These are phyloP conservation scores for Salisapilia sapeloensis DNA, from an alignment of 352 stramenopile species.

Conservation along the genomic window DNA sequence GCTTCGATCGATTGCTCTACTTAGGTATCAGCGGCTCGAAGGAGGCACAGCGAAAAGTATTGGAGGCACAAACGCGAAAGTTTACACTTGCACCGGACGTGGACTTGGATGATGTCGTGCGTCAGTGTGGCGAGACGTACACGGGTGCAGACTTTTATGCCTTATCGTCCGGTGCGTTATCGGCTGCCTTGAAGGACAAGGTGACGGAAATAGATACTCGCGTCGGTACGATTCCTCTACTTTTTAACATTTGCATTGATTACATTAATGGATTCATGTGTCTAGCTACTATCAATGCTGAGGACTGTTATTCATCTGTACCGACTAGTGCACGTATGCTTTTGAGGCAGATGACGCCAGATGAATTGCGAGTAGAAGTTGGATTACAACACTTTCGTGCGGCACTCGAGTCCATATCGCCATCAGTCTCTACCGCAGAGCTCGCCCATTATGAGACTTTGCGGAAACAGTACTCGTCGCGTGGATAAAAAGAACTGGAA, in stretches of 20 bases:
- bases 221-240: constrained; percentile 20
- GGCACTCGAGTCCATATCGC: constrained; percentile 39
- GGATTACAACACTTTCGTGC: constrained; percentile 30
- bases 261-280: not conserved
- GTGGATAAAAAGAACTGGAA: no score
- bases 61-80: constrained; percentile 70
- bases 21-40: constrained; percentile 67
- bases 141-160: constrained; percentile 77
- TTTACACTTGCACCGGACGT: constrained; percentile 44
- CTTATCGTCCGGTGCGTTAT: constrained; percentile 55
- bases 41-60: constrained; percentile 57
- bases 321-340: constrained; percentile 51
- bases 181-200: constrained; percentile 60
- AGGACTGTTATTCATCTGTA: constrained; percentile 67
- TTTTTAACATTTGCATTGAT: constrained; percentile 3
- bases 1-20: constrained; percentile 74
- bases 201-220: constrained; percentile 42
- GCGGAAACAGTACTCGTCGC: constrained; percentile 66
- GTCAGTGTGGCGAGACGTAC: constrained; percentile 47
- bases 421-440: constrained; percentile 75
- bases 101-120: constrained; percentile 40
- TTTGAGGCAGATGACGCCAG: constrained; percentile 31
- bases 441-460: constrained; percentile 79
- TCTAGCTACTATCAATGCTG: constrained; percentile 46
- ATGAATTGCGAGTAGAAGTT: constrained; percentile 49